Evolutionary conservation across 2,329 filamentous ascomycete genomes (phyloP), one percentile per base, ranked within the genome.

Genomic region (Neoarthrinium moseri): DNA sequence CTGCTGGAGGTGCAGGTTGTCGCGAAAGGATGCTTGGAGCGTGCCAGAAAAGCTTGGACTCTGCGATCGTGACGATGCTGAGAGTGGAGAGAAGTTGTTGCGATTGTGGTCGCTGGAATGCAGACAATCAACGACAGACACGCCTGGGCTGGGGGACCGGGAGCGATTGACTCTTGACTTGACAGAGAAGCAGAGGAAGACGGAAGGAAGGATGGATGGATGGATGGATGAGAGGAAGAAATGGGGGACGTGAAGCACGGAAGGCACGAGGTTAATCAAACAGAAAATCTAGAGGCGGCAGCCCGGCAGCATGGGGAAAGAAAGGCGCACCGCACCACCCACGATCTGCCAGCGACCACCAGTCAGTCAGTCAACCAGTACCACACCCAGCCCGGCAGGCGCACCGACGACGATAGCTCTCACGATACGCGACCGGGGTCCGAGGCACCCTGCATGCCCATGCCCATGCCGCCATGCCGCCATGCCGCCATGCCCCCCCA

Each of bases 361-460:
- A 29, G n/a, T 29, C 26, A 29, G n/a, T 8, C 26, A 29, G n/a
- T 8, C 26, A 8, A 7, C n/a, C 8, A 29, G 26, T 29, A 29
- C 26, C 26, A n/a, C 26, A 29, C 8, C 26, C 26, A 29, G n/a
- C 26, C n/a, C 26, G 23, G 39, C n/a, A 33, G 29, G 41, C 40
- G 40, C 30, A 29, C 39, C 39, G 29, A 20, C 43, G 34, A 45
- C 43, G 26, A 38, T 21, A 38, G 23, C 43, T 45, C 29, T 45
- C 43, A 45, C 43, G 43, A 45, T 45, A 21, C 22, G 18, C 17
- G 32, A 36, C 32, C 41, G 30, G 41, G 41, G 23, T 44, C 18
- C 41, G 41, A 44, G 26, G 40, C 40, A 43, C 11, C n/a, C 26
- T 29, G n/a, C n/a, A n/a, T n/a, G n/a, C n/a, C n/a, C n/a, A n/a